Conservation (phyloP, 1,284 basidiomycete species). For the Cystobasidium slooffiae region DNA sequence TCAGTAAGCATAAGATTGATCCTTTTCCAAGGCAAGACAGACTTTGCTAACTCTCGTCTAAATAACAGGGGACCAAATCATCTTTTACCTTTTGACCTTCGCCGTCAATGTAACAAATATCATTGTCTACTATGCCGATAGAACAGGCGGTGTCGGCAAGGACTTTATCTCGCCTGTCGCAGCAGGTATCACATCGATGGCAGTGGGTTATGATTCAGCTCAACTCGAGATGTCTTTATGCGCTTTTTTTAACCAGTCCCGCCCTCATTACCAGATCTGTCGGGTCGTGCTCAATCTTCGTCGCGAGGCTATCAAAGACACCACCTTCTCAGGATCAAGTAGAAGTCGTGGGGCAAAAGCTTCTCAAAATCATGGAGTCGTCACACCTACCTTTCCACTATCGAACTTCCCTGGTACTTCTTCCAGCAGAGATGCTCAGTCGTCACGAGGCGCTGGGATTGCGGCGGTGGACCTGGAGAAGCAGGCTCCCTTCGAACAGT, state of each 20-base stretch:
- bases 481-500: neutral
- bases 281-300: slow-evolving; percentile 11
- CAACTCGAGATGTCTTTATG: neutral
- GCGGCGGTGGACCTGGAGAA: slow-evolving; percentile 5
- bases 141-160: neutral
- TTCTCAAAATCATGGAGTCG: neutral
- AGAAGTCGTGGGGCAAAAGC: neutral
- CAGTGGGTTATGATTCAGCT: neutral
- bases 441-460: no score
- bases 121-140: slow-evolving; percentile 6
- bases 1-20: neutral
- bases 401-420: neutral
- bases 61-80: neutral
- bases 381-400: neutral
- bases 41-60: neutral
- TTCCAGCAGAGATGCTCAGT: neutral
- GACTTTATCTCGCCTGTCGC: slow-evolving; percentile 4
- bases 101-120: neutral
- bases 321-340: neutral
- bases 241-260: neutral
- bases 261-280: neutral
- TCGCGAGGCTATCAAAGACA: neutral
- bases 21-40: neutral
- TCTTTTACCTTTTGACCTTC: neutral
- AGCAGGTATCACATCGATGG: slow-evolving; percentile 7